Conservation (phyloP, 2,329 filamentous ascomycete species). For the Polychaeton citri region DNA sequence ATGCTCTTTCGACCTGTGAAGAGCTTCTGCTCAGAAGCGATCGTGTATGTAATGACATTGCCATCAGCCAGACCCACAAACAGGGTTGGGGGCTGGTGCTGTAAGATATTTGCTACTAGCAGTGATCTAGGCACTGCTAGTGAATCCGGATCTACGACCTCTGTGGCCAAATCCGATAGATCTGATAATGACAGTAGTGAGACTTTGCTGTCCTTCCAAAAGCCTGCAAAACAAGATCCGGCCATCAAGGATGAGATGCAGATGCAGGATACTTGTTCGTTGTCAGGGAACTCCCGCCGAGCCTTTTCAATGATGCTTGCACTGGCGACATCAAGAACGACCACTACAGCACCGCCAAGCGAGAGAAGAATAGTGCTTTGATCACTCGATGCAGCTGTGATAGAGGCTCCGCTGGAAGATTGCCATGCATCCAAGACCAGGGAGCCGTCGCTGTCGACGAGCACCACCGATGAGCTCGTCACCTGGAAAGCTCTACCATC, state of each 20-base stretch:
- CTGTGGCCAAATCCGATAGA: conserved; percentile 52
- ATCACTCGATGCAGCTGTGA: conserved; percentile 70
- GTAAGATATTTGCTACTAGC: conserved; percentile 62
- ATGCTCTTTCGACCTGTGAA: conserved; percentile 67
- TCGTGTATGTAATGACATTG: conserved; percentile 69
- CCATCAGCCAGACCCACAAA: conserved; percentile 89
- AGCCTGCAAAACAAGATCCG: conserved; percentile 64
- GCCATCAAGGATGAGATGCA: conserved; percentile 53
- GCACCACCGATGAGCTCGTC: conserved; percentile 47
- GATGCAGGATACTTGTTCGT: conserved; percentile 75
- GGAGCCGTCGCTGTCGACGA: conserved; percentile 47
- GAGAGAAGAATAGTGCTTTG: conserved; percentile 57
- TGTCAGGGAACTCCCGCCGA: conserved; percentile 47
- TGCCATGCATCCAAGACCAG: conserved; percentile 48
- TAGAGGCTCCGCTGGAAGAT: conserved; percentile 36
- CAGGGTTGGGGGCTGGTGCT: conserved; percentile 55
- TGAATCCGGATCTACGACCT: conserved; percentile 45
- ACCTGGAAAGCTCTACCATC: conserved; percentile 60
- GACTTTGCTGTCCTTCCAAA: conserved; percentile 73
- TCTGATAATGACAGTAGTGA: conserved; percentile 58
- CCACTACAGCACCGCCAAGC: conserved; percentile 57
- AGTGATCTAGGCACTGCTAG: conserved; percentile 74
- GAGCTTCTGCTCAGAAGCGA: conserved; percentile 47
- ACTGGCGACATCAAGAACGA: conserved; percentile 50
- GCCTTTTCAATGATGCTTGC: conserved; percentile 44